These are phyloP conservation scores for Symbiodinium natans DNA, from an alignment of 73 alveolate genomes.

Conservation along the genomic window DNA sequence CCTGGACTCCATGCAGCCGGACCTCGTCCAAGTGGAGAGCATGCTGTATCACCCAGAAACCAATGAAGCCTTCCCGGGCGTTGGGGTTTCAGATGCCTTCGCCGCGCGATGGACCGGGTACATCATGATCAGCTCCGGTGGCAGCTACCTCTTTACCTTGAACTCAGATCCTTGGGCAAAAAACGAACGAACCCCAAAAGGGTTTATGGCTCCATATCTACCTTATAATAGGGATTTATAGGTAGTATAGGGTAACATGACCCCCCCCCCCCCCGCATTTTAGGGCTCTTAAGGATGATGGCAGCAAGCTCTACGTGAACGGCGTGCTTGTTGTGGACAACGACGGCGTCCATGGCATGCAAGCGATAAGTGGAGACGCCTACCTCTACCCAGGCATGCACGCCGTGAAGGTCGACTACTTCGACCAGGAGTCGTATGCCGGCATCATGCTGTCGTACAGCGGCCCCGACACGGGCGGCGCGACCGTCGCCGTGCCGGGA, in stretches of 20 bases:
- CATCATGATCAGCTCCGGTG: constrained; percentile 24
- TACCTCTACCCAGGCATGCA: constrained; percentile 22
- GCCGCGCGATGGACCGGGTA: constrained; percentile 80
- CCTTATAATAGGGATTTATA: too few relatives aligned
- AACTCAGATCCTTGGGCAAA: constrained; percentile 28
- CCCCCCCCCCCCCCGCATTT: too few relatives aligned
- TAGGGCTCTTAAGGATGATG: too few relatives aligned
- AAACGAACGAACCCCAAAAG: too few relatives aligned
- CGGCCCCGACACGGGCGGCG: constrained; percentile 31
- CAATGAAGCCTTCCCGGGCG: constrained; percentile 31
- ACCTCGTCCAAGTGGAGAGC: constrained; percentile 33
- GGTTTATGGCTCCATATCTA: too few relatives aligned
- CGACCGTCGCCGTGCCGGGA: background rate
- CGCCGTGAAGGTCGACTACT: constrained; percentile 20
- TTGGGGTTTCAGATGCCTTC: background rate
- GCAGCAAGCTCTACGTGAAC: constrained; percentile 33
- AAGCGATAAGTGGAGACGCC: constrained; percentile 9
- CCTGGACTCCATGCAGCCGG: constrained; percentile 22
- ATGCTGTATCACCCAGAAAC: constrained; percentile 11
- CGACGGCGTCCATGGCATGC: constrained; percentile 30
- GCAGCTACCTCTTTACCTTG: constrained; percentile 53
- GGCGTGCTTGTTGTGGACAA: constrained; percentile 38
- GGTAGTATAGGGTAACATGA: too few relatives aligned
- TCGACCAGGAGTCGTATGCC: background rate
- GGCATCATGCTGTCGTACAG: constrained; percentile 21